phyloP scores from a whole-genome alignment of 2,329 filamentous ascomycete genomes.

The Botrytis pseudocinerea region DNA sequence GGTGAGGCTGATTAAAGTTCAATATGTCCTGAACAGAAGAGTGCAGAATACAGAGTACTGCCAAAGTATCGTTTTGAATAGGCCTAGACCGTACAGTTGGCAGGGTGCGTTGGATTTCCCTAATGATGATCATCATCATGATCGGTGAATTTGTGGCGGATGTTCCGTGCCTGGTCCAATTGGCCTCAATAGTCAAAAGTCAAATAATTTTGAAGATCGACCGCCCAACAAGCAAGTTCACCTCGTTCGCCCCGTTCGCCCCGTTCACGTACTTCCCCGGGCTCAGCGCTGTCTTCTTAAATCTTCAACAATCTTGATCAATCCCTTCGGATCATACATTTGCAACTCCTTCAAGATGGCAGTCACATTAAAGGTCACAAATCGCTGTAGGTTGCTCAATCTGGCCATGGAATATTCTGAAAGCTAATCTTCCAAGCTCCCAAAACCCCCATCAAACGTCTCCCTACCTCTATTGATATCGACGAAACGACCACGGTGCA shows the following conservation, averaged over 20 bases:
- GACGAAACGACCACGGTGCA: conserved; percentile 54
- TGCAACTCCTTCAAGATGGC: conserved; percentile 13
- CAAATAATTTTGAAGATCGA: conserved; percentile 17
- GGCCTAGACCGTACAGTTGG: not conserved
- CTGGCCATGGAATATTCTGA: not conserved
- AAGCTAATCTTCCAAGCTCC: conserved; percentile 29
- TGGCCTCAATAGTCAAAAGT: not conserved
- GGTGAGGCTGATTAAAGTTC: not conserved
- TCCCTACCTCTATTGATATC: conserved; percentile 55
- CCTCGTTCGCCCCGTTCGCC: not conserved
- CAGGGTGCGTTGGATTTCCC: not conserved
- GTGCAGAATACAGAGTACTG: not conserved
- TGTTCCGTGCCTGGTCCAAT: conserved; percentile 10
- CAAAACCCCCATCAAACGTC: conserved; percentile 44
- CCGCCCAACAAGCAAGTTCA: not conserved
- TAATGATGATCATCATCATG: not conserved
- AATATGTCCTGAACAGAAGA: not conserved
- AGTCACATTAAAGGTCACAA: conserved; percentile 23
- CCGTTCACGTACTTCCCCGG: not conserved
- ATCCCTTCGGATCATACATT: not conserved
- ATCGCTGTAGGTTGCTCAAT: conserved; percentile 19
- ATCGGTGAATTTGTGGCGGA: not conserved
- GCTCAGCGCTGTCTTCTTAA: not conserved
- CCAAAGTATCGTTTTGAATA: not conserved
- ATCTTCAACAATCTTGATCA: conserved; percentile 3